Base-by-base conservation (phyloP, 352 stramenopile species). In the Globisporangium splendens region DNA sequence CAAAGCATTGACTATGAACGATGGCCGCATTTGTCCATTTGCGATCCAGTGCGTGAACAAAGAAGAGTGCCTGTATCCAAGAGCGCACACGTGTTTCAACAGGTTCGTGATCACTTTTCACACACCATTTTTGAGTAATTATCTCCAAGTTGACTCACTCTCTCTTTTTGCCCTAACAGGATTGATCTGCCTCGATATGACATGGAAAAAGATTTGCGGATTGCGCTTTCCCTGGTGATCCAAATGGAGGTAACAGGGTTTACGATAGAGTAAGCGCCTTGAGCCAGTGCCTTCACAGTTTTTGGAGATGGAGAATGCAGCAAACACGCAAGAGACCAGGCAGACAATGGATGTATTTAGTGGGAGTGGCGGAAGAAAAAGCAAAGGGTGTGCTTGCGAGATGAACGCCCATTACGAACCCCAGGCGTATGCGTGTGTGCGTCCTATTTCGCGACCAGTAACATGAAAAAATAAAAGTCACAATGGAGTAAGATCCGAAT, bases 181-280 rank as follows among this genome's bases (percentile, higher is more conserved):
- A 86, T 93, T 41, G 83, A 93, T 63, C 62, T 93, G 56, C 83
- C 83, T 17, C 77, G 72, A 53, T 93, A 93, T 49, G 75, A 86
- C 53, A 69, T 68, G 17, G 79, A 91, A 52, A 91, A 89, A 60
- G 83, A 93, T 46, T 60, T 91, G 56, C 79, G 79, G 46, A 91
- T 89, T 42, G 81, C 81, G 8, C 59, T 93, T 56, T 88, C 80
- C 39, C 79, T 93, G 28, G 81, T 93, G 62, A 89, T 93, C 52
- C 79, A 93, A 70, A 90, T 93, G 79, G 84, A 93, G 65, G 81
- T 93, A 46, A 93, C 84, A 18, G 84, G 84, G 39, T 93, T 93
- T 50, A 93, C 84, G 22, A 93, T 93, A 42, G 82, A 92, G 64
- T 93, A 85, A 46, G 11, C 8, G 3, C 7, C 28, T 10, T 6